These are phyloP conservation scores for Sugiyamaella marilandica DNA, from an alignment of 805 yeast species.

Conservation along the genomic window DNA sequence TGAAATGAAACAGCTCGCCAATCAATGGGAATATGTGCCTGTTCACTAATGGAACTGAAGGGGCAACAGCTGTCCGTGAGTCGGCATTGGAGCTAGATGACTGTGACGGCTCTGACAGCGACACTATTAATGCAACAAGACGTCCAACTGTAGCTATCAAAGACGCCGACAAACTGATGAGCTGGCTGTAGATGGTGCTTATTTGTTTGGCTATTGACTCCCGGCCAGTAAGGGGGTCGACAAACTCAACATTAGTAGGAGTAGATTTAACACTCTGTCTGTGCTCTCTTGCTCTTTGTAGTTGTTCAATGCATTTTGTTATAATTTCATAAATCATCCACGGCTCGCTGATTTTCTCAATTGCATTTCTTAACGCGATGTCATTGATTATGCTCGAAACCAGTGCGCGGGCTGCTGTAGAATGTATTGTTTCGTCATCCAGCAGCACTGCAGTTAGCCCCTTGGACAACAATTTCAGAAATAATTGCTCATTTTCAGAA, in stretches of 20 bases:
- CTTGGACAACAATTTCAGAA: slow-evolving; percentile 35
- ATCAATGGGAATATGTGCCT: slow-evolving; percentile 16
- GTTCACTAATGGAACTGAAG: not conserved
- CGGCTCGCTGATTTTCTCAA: slow-evolving; percentile 47
- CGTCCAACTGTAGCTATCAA: slow-evolving; percentile 10
- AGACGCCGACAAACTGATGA: slow-evolving; percentile 2
- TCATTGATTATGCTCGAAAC: slow-evolving; percentile 41
- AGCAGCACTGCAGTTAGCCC: slow-evolving; percentile 35
- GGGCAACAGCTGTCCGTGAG: not conserved
- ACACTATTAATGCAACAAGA: slow-evolving; percentile 14
- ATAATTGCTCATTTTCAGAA: slow-evolving; percentile 28
- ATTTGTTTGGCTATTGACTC: slow-evolving; percentile 9
- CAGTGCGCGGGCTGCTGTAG: slow-evolving; percentile 38
- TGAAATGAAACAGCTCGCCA: slow-evolving; percentile 8
- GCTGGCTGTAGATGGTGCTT: slow-evolving; percentile 7
- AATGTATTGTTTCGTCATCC: slow-evolving; percentile 40
- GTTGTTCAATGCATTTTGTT: slow-evolving; percentile 20
- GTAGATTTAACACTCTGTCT: not conserved
- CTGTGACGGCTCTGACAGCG: slow-evolving; percentile 6
- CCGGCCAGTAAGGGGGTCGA: not conserved
- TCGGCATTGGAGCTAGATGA: not conserved
- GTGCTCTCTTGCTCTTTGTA: not conserved
- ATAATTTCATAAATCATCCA: slow-evolving; percentile 47
- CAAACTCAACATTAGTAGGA: not conserved
- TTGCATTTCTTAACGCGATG: slow-evolving; percentile 37